Conservation (phyloP, 768 basidiomycete genomes). For the Collybiopsis luxurians region DNA sequence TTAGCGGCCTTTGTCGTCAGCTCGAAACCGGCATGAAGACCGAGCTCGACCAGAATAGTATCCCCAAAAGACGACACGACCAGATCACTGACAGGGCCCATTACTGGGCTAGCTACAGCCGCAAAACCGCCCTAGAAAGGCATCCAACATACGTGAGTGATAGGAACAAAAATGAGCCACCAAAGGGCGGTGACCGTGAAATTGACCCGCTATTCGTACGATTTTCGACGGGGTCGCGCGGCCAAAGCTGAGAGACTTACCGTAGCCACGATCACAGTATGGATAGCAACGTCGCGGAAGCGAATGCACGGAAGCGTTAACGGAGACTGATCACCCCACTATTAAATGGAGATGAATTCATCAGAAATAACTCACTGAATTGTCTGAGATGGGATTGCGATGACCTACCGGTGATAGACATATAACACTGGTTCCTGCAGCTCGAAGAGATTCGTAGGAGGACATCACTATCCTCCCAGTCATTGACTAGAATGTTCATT, state of each 20-base stretch:
- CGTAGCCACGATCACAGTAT: conserved; percentile 59
- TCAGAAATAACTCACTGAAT: background rate
- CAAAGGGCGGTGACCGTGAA: too few relatives aligned
- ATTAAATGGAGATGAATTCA: conserved; percentile 3
- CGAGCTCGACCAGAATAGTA: conserved; percentile 56
- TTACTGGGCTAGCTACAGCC: conserved; percentile 44
- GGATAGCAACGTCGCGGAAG: conserved; percentile 59
- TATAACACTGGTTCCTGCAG: conserved; percentile 54
- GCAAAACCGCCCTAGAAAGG: conserved; percentile 37
- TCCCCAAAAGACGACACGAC: conserved; percentile 51
- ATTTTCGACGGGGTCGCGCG: too few relatives aligned
- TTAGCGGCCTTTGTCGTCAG: conserved; percentile 47
- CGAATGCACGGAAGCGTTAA: conserved; percentile 62
- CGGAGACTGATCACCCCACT: conserved; percentile 68
- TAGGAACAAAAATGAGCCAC: background rate
- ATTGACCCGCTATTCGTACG: too few relatives aligned
- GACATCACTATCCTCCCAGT: conserved; percentile 64
- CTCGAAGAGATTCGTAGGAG: conserved; percentile 58
- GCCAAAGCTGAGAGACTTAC: conserved; percentile 36
- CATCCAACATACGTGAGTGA: background rate
- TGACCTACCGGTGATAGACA: conserved; percentile 59
- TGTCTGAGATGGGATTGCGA: background rate
- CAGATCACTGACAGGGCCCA: conserved; percentile 54
- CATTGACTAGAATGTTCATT: conserved; percentile 40
- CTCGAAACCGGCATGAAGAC: conserved; percentile 53